phyloP scores from a whole-genome alignment of 257 asterid species.

The Nicotiana undulata region DNA sequence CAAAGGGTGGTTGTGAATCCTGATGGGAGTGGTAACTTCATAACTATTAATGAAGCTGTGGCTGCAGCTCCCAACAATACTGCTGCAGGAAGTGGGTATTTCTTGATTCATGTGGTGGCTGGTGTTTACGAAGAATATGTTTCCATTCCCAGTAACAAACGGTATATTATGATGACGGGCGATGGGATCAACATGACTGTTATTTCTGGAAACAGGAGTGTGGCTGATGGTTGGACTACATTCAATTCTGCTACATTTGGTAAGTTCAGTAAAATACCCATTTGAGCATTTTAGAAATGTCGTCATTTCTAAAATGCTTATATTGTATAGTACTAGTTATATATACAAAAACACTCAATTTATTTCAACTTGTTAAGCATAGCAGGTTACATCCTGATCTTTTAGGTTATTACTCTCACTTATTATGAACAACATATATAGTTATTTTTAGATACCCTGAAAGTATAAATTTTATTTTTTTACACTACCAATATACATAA shows the following conservation, averaged over 20 bases:
- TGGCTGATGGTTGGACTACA: slow-evolving; percentile 79
- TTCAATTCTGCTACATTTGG: slow-evolving; percentile 57
- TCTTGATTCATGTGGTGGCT: slow-evolving; percentile 35
- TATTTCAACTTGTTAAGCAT: too few species aligned
- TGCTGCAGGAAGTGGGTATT: slow-evolving; percentile 40
- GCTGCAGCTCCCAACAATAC: slow-evolving; percentile 48
- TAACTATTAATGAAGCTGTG: slow-evolving; percentile 51
- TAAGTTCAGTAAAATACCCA: slow-evolving; percentile 14
- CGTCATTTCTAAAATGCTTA: too few species aligned
- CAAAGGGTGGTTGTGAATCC: slow-evolving; percentile 44
- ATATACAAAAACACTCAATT: too few species aligned
- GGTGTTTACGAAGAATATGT: slow-evolving; percentile 69
- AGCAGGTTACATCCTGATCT: too few species aligned
- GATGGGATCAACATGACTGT: slow-evolving; percentile 62
- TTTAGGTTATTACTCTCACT: too few species aligned
- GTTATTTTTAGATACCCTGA: too few species aligned
- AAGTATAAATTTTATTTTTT: too few species aligned
- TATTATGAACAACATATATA: too few species aligned
- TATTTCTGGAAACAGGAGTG: slow-evolving; percentile 54
- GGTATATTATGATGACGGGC: slow-evolving; percentile 61
- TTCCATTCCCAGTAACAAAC: slow-evolving; percentile 39
- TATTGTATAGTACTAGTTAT: too few species aligned
- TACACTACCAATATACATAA: too few species aligned
- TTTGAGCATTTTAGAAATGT: too few species aligned
- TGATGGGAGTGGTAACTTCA: slow-evolving; percentile 45